Evolutionary conservation across 352 stramenopile genomes (phyloP).

Genomic region (Globisporangium cylindrosporum): DNA sequence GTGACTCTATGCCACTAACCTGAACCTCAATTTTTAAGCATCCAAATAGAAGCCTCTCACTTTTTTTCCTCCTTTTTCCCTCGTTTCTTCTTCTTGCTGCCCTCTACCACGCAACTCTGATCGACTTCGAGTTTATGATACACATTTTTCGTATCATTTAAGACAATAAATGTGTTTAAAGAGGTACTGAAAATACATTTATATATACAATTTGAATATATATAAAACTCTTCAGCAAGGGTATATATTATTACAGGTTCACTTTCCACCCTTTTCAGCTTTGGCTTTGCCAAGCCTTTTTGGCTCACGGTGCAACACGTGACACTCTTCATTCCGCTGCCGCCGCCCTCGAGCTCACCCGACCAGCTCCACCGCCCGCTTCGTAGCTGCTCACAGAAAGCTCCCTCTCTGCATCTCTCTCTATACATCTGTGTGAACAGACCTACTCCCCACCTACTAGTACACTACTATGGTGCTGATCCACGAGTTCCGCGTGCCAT

Average conservation of each 20-base stretch:
- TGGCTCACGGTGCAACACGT: not conserved
- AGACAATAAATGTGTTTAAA: not conserved
- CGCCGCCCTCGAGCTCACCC: not conserved
- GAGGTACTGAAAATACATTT: not conserved
- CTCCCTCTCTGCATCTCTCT: not conserved
- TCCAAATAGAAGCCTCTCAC: not conserved
- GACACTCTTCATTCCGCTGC: not conserved
- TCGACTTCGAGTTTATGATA: not conserved
- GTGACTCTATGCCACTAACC: not conserved
- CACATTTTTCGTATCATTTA: not conserved
- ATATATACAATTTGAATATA: not conserved
- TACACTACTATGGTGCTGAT: conserved; percentile 64
- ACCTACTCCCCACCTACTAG: not conserved
- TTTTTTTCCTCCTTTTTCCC: not conserved
- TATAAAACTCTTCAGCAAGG: not conserved
- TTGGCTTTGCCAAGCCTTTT: not conserved
- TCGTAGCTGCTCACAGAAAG: not conserved
- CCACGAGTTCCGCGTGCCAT: conserved; percentile 84
- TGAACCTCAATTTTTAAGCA: not conserved
- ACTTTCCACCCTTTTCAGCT: not conserved
- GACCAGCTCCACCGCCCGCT: not conserved
- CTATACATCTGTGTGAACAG: not conserved
- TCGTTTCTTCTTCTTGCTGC: not conserved
- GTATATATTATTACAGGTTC: not conserved
- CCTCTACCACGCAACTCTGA: not conserved